phyloP scores from a whole-genome alignment of 768 basidiomycete genomes.

The Tulasnella sp. region DNA sequence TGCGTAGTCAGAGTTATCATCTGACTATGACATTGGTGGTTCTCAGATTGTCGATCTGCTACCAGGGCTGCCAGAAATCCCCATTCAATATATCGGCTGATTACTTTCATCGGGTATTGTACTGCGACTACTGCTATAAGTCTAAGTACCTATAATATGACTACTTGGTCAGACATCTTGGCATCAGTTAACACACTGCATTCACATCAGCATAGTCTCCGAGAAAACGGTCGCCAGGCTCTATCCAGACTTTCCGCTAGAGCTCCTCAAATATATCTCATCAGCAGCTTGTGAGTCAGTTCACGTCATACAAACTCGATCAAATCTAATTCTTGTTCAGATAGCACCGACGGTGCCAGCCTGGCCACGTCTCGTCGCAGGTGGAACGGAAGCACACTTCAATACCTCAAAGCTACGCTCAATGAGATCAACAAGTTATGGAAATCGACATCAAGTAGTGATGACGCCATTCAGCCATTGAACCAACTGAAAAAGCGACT shows the following conservation, averaged over 20 bases:
- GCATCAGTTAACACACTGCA: too few relatives aligned
- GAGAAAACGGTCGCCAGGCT: neutral
- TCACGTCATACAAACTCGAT: neutral
- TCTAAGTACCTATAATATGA: neutral
- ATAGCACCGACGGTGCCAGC: neutral
- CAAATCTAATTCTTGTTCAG: neutral
- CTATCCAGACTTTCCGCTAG: neutral
- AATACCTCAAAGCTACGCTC: neutral
- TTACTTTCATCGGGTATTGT: neutral
- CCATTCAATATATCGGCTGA: neutral
- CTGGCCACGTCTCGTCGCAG: neutral
- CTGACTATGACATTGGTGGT: neutral
- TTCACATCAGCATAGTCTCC: neutral
- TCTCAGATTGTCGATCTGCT: neutral
- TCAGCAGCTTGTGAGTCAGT: neutral
- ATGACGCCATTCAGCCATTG: neutral
- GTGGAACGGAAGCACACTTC: neutral
- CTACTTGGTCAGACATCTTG: too few relatives aligned
- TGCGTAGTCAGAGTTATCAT: neutral
- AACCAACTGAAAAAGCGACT: neutral
- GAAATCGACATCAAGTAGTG: neutral
- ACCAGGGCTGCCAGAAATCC: neutral
- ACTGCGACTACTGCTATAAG: neutral
- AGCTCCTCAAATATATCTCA: neutral
- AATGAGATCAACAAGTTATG: neutral